Base-by-base conservation (phyloP, 2,329 filamentous ascomycete genomes). In the Aspergillus pseudoviridinutans region DNA sequence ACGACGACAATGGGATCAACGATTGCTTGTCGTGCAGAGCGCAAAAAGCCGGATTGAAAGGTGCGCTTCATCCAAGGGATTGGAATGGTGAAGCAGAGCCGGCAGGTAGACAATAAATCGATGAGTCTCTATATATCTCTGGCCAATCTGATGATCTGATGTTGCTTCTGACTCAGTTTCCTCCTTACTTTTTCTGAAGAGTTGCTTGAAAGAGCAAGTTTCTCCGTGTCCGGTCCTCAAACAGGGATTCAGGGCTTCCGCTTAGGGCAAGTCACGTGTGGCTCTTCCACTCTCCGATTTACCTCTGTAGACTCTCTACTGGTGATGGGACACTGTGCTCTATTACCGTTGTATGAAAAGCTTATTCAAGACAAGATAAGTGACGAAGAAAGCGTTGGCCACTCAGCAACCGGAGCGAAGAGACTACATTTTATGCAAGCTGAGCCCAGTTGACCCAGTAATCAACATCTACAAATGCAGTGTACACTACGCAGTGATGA, bases 21-120 rank as follows among this genome's bases (percentile, higher is more conserved):
- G 64, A 72, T 61, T 61, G 71, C 63, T 70, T 66, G 67, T 67
- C 61, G 67, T 61, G 62, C 60, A 57, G 66, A 65, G 66, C 66
- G 66, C 53, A 64, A 55, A 57, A 66, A 61, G 53, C 60, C 60
- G 61, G 66, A 50, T 46, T 46, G 49, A 24, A 57, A 50, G 57
- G 63, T 53, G 61, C 56, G 64, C 68, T 65, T 67, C 71, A 74
- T 74, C 65, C 66, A 72, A 63, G 56, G 59, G 56, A 55, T 58
- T 53, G 57, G 52, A 55, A 54, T 55, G 58, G 32, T 38, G 32
- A 38, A 59, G n/a, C 32, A 32, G 24, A 22, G 20, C 35, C 22
- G 22, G 27, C 5, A 7, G 10, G 41, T 24, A 41, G 24, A 41
- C 14, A 24, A 54, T 35, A 49, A 12, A 47, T 27, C 22, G 22